Base-by-base conservation (phyloP, 208 protist species). In the Trypanosoma scelopori region DNA sequence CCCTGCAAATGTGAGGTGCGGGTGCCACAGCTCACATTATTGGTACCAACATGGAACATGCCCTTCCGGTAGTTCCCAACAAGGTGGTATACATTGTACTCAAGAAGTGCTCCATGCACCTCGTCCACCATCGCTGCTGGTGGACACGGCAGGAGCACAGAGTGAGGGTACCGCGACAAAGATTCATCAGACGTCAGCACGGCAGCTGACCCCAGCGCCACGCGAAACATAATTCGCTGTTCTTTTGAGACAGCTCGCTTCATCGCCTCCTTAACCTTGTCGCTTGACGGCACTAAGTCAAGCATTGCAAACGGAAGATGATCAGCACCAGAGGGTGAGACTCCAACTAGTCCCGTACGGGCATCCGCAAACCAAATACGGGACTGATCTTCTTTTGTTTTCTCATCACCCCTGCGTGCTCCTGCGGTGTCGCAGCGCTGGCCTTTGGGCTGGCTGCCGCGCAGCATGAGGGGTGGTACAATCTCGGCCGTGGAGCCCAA, bases 331-430 rank as follows among this genome's bases (percentile, higher is more conserved):
- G 30, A 32, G 5, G 80, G 71, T 11, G 81, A 53, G 25, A 84
- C 74, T 4, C 79, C 82, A 22, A 93, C 55, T 15, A 71, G 57
- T 37, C 87, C 87, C 35, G 81, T 85, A 45, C 87, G 82, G 11
- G 70, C 78, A 51, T 93, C 87, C 0, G 79, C 87, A 56, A 93
- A 76, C 87, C 87, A 93, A 39, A 90, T 43, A 22, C 66, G 69
- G 28, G 27, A 43, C 41, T 39, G 6, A 23, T 68, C 55, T 43
- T 53, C 42, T 23, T 50, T 23, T 48, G 42, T 46, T 58, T 46
- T 12, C 69, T 23, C 61, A 3, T 42, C 43, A 48, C 28, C 35
- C 13, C 15, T 15, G 5, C 11, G 13, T 51, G 71, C 57, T 18
- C 25, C 48, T 46, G 37, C 43, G 42, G 11, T 42, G 35, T 11